Evolutionary conservation across 257 asterid genomes (phyloP), one percentile per base, ranked within the genome.

Genomic region (Dorcoceras hygrometricum): DNA sequence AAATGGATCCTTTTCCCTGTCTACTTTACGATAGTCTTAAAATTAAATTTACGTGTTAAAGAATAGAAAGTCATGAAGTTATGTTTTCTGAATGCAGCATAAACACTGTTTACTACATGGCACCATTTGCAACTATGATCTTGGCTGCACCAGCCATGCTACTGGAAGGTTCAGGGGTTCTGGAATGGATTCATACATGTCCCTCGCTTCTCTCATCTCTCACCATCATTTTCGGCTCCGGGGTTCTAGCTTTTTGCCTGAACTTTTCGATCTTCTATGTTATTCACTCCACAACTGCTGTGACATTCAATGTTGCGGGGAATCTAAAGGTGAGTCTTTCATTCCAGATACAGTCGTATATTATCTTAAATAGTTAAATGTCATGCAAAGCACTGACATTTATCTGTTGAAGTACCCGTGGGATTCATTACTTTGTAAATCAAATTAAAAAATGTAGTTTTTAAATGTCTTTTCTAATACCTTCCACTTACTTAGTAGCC

Each of bases 291-390:
- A 93, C 99, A 24, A 88, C 97, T 43, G 99, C 99, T 8, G 97
- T 93, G 63, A 93, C 99, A 62, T 93, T 93, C 85, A 93, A 93
- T 64, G 99, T 93, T 51, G 99, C 99, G 7, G 99, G 99, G 75
- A 93, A 93, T 69, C 94, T 93, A 18, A 93, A 93, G 99, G 99
- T 93, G 68, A 50, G 24, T 66, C 28, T 51, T 68, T 70, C 70
- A 24, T 23, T 27, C 72, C 62, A 3, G 48, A 31, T 39, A 39
- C n/a, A 39, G 5, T 3, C 12, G n/a, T 12, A 3, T 39, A 5
- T 39, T 39, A 9, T 36, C 48, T 36, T 36, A 10, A n/a, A n/a
- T n/a, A n/a, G n/a, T n/a, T n/a, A n/a, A 10, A 2, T 39, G 50
- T 39, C n/a, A 39, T 39, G 50, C 12, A n/a, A 39, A 12, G 50